Evolutionary conservation across 306 rosid species (phyloP), one percentile per base, ranked within the genome.

Genomic region (Cucurbita moschata): DNA sequence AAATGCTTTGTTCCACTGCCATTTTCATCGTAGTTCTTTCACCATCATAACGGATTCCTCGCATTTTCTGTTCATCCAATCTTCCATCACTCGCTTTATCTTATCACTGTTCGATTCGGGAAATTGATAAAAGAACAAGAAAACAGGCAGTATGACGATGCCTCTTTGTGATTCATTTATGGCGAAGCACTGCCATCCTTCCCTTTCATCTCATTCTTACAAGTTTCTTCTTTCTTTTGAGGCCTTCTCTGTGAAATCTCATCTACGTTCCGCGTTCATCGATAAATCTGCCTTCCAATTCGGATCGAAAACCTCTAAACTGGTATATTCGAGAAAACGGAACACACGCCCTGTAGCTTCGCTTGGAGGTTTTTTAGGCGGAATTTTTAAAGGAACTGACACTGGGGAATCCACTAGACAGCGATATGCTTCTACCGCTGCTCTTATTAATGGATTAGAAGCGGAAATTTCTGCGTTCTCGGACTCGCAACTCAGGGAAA

Each of bases 401-500:
- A 89, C 92, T 6, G 99, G 99, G 4, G 97, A 94, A 79, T 79
- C 89, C 61, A 86, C 99, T 16, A 81, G 96, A 81, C 85, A 89
- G 81, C 92, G 82, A 63, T 89, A 94, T 58, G 85, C 90, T 77
- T 80, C 91, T 26, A 88, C 85, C 55, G 92, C 87, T 42, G 78
- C 77, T 81, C n/a, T 61, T 7, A 85, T 86, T 68, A 91, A 90
- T 53, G 82, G 84, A 44, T 65, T 94, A 62, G 97, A 90, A 77
- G 73, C 91, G 63, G 73, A 89, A 81, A 76, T 91, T 72, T 87
- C 89, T 0, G 75, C 89, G 23, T 81, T 94, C 54, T 94, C 99
- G 58, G 99, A 94, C 83, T 86, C 87, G 57, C 88, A 88, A 76
- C 86, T 94, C 55, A 85, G 92, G 81, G 91, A 87, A 8, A 89